These are phyloP conservation scores for Pichia sp. DNA, from an alignment of 1,139 yeast genomes.

Conservation along the genomic window DNA sequence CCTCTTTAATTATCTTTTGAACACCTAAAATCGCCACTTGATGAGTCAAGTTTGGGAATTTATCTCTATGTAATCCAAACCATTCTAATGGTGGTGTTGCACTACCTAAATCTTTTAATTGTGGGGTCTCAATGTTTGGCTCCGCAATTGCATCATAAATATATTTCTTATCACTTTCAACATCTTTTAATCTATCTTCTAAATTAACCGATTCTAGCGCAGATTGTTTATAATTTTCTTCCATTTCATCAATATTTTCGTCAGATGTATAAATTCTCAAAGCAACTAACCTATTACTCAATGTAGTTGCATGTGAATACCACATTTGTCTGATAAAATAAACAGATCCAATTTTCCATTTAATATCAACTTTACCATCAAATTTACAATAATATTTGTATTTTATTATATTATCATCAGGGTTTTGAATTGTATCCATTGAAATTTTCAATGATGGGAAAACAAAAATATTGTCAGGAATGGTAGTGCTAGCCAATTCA, in stretches of 20 bases:
- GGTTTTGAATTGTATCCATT: slow-evolving; percentile 69
- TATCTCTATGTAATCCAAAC: slow-evolving; percentile 88
- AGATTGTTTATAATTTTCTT: slow-evolving; percentile 27
- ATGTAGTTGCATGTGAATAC: slow-evolving; percentile 63
- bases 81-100: slow-evolving; percentile 98
- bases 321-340: slow-evolving; percentile 89
- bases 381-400: slow-evolving; percentile 65
- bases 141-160: slow-evolving; percentile 61
- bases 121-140: slow-evolving; percentile 85
- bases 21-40: slow-evolving; percentile 67
- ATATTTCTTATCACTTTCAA: slow-evolving; percentile 54
- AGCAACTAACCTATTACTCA: slow-evolving; percentile 42
- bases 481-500: slow-evolving; percentile 50
- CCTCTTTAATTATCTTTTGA: slow-evolving; percentile 65
- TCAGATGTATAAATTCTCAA: slow-evolving; percentile 32
- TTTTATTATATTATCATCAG: slow-evolving; percentile 46
- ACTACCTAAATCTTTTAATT: slow-evolving; percentile 82
- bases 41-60: slow-evolving; percentile 82
- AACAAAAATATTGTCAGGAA: slow-evolving; percentile 74
- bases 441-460: slow-evolving; percentile 71
- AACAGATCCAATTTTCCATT: slow-evolving; percentile 93
- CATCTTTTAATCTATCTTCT: slow-evolving; percentile 57
- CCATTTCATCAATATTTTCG: slow-evolving; percentile 29
- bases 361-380: slow-evolving; percentile 84
- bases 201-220: slow-evolving; percentile 34